phyloP scores from a whole-genome alignment of 192 early-diverging fungal genomes.

The Lobosporangium transversale region DNA sequence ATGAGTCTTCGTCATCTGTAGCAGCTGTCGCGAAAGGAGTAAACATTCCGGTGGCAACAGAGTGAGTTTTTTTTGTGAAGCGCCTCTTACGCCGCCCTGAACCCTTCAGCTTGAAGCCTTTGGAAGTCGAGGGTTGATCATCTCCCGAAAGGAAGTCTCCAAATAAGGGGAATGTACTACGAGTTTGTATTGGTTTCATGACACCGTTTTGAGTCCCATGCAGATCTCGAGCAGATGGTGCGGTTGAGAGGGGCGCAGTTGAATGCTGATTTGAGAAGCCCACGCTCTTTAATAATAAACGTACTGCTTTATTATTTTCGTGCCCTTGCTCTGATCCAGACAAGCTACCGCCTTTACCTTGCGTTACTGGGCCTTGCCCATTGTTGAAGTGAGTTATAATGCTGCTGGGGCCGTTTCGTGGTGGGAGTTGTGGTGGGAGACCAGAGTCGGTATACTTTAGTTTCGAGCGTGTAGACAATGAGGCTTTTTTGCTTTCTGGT shows the following conservation, averaged over 20 bases:
- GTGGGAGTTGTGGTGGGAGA: constrained; percentile 31
- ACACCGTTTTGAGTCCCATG: not conserved
- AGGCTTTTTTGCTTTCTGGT: not conserved
- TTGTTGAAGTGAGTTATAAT: not conserved
- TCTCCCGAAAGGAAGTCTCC: constrained; percentile 45
- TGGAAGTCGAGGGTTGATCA: constrained; percentile 24
- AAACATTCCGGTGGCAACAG: constrained; percentile 1
- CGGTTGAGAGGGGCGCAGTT: not conserved
- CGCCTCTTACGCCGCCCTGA: constrained; percentile 26
- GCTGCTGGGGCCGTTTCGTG: constrained; percentile 4
- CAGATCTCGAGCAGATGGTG: not conserved
- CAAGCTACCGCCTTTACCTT: not conserved
- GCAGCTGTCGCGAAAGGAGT: not conserved
- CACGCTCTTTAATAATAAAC: constrained; percentile 39
- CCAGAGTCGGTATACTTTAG: not conserved
- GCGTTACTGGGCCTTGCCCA: not conserved
- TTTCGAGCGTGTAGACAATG: constrained; percentile 1
- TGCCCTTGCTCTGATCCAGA: constrained; percentile 23
- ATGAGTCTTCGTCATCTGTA: constrained; percentile 45
- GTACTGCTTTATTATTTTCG: constrained; percentile 20
- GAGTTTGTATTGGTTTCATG: constrained; percentile 12
- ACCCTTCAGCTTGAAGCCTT: constrained; percentile 12
- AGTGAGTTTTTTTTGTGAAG: constrained; percentile 20
- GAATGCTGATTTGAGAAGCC: constrained; percentile 22
- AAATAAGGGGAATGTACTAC: constrained; percentile 9